Evolutionary conservation across 257 asterid genomes (phyloP).

Genomic region (Gentiana straminea): DNA sequence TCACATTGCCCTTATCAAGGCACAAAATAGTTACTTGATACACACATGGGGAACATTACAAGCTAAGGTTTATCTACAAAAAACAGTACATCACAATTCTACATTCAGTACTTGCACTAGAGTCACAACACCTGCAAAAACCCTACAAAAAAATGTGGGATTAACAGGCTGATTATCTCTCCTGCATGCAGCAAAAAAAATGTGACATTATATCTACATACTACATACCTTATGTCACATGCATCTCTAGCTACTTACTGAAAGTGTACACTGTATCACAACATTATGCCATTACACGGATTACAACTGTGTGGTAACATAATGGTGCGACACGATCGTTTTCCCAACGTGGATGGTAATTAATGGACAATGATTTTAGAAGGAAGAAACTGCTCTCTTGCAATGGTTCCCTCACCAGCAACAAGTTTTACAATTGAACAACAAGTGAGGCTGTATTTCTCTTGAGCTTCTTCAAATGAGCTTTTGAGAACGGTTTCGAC

Average conservation of each 20-base stretch:
- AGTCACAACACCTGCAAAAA: conserved; percentile 3
- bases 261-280: no score
- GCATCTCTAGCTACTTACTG: background rate
- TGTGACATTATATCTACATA: background rate
- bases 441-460: conserved; percentile 32
- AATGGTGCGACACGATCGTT: no score
- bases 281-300: no score
- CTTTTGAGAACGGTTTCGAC: conserved; percentile 30
- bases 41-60: background rate
- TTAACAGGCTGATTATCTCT: conserved; percentile 2
- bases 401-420: conserved; percentile 17
- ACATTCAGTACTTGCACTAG: background rate
- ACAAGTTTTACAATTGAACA: conserved; percentile 48
- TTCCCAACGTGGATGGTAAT: background rate
- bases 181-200: conserved; percentile 5
- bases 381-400: conserved; percentile 48
- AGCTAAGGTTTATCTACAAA: no score
- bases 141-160: conserved; percentile 3
- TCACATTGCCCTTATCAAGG: no score
- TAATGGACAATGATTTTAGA: conserved; percentile 32
- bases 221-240: background rate
- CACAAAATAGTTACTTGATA: no score
- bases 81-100: background rate
- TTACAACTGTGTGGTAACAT: no score
- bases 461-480: conserved; percentile 50